Base-by-base conservation (phyloP, 345 rosid genomes). In the Euphorbia tirucalli region DNA sequence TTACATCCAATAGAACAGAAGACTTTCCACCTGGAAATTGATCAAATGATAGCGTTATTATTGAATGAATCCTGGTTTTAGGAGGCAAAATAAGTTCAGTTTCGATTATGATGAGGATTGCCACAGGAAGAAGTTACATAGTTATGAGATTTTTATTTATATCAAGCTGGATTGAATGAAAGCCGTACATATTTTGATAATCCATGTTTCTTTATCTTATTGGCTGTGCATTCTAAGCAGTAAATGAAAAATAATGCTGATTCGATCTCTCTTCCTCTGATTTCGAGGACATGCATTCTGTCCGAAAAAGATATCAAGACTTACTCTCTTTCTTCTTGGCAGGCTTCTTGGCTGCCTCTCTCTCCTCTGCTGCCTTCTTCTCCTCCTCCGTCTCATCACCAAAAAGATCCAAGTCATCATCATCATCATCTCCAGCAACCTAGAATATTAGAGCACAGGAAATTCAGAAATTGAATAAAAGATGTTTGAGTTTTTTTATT, bases 341-440 rank as follows among this genome's bases (percentile, higher is more conserved):
- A 3, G 92, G 77, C 13, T 89, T 92, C 72, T 91, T 91, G 70
- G 97, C 69, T 55, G 92, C 88, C 74, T 90, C 96, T 77, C 97
- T 92, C 86, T 84, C 91, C 75, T 90, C 97, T 0, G 92, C 92
- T 41, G 95, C 97, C 81, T 90, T 92, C 91, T 94, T 89, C 0
- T 94, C 98, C 67, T 92, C 97, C 77, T 92, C 98, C 0, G 96
- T 94, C 91, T 94, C 97, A 61, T 94, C 98, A 71, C 92, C 96
- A 60, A 94, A 94, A 22, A 92, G 95, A 86, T 94, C 96, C 78
- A 94, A 74, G 76, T 94, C 97, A 0, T 93, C 98, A 7, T 90
- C 39, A 35, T 35, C 97, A 15, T 89, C 98, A 1, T 81, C 97
- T 8, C 75, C 90, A 37, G 84, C 89, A 79, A 77, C 84, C 80